phyloP scores from a whole-genome alignment of 2,329 filamentous ascomycete genomes.

The Nemania sp. region DNA sequence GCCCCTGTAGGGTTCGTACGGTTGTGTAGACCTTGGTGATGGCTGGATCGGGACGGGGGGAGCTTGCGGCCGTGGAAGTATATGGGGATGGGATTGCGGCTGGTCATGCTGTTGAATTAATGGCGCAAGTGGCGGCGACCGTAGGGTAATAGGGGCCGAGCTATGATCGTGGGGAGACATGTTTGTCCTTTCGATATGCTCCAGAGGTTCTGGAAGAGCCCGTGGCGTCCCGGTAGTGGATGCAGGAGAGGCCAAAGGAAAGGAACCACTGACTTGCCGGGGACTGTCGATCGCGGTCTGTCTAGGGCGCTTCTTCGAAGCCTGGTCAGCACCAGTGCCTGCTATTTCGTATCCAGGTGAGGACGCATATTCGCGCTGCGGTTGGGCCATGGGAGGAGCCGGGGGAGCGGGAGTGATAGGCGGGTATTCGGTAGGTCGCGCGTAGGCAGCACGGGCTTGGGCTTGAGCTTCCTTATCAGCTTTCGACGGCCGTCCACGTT shows the following conservation, averaged over 20 bases:
- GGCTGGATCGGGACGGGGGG: slow-evolving; percentile 44
- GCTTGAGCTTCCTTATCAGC: slow-evolving; percentile 57
- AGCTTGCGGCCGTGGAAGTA: slow-evolving; percentile 45
- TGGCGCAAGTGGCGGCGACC: slow-evolving; percentile 48
- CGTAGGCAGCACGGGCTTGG: slow-evolving; percentile 49
- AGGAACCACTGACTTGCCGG: slow-evolving; percentile 43
- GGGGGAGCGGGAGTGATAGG: slow-evolving; percentile 51
- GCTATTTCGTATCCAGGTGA: slow-evolving; percentile 52
- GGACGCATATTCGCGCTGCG: slow-evolving; percentile 50
- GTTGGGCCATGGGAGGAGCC: slow-evolving; percentile 37
- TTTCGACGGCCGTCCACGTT: slow-evolving; percentile 61
- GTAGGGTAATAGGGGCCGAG: slow-evolving; percentile 42
- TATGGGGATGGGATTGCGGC: slow-evolving; percentile 42
- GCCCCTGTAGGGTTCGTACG: slow-evolving; percentile 46
- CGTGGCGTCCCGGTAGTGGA: slow-evolving; percentile 49
- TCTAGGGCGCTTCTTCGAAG: slow-evolving; percentile 45
- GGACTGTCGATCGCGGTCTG: slow-evolving; percentile 47
- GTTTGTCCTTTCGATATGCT: slow-evolving; percentile 49
- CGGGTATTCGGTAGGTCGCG: slow-evolving; percentile 48
- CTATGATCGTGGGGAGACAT: slow-evolving; percentile 49
- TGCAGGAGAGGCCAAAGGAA: slow-evolving; percentile 48
- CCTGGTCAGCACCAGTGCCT: slow-evolving; percentile 44
- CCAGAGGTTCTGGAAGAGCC: slow-evolving; percentile 48
- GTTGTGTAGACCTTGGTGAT: slow-evolving; percentile 41
- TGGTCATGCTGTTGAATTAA: slow-evolving; percentile 46